Evolutionary conservation across 805 yeast species (phyloP).

Genomic region (Zygoascus biomembranicola): DNA sequence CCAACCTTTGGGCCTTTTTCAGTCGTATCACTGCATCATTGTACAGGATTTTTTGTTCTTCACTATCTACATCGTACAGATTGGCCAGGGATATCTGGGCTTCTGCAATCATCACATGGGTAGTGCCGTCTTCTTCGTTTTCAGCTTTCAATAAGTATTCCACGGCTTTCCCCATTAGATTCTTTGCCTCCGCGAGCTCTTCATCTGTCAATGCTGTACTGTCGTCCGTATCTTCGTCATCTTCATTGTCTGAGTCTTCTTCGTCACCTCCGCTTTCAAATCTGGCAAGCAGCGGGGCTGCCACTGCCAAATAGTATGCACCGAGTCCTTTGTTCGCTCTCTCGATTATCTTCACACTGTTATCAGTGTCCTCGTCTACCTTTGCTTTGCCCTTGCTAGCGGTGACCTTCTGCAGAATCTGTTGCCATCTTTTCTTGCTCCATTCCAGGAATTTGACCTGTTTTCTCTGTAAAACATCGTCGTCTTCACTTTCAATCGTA

Average conservation of each 20-base stretch:
- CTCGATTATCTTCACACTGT: constrained; percentile 5
- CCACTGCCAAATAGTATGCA: constrained; percentile 22
- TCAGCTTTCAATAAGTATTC: constrained; percentile 49
- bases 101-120: constrained; percentile 82
- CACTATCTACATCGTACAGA: constrained; percentile 52
- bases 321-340: constrained; percentile 28
- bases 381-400: constrained; percentile 12
- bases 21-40: constrained; percentile 60
- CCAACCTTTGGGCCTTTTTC: constrained; percentile 45
- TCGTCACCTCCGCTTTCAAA: constrained; percentile 23
- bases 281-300: constrained; percentile 23
- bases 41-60: constrained; percentile 61
- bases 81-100: constrained; percentile 76
- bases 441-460: constrained; percentile 10
- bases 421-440: constrained; percentile 15
- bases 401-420: constrained; percentile 5
- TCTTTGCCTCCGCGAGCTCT: constrained; percentile 31
- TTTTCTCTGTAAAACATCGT: constrained; percentile 7
- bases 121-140: constrained; percentile 59
- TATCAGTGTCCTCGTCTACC: constrained; percentile 9
- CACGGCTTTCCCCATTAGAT: constrained; percentile 45
- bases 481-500: constrained; percentile 24
- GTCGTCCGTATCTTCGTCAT: constrained; percentile 21
- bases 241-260: constrained; percentile 17
- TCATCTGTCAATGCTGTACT: constrained; percentile 2